phyloP scores from a whole-genome alignment of 75 land plant genomes.

The Larix kaempferi region DNA sequence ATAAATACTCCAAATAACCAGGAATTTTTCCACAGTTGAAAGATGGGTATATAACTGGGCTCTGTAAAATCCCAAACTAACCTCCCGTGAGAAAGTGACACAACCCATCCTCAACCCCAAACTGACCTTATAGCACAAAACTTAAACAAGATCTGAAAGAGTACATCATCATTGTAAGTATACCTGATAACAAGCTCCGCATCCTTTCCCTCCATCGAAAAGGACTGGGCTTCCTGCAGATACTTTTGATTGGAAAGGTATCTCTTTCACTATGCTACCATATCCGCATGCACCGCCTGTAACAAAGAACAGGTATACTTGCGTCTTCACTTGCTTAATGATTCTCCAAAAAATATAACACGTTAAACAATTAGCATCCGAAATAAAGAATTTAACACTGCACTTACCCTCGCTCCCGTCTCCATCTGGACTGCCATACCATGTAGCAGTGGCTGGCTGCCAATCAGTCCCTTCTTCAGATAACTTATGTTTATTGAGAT shows the following conservation, averaged over 20 bases:
- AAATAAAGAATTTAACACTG: not conserved
- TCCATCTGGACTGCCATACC: slow-evolving; percentile 68
- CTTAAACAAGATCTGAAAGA: too few species aligned
- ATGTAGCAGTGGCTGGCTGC: slow-evolving; percentile 58
- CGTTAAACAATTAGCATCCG: too few species aligned
- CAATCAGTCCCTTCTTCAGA: slow-evolving; percentile 12
- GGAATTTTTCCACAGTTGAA: too few species aligned
- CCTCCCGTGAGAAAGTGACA: too few species aligned
- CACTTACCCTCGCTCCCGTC: slow-evolving; percentile 54
- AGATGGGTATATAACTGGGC: too few species aligned
- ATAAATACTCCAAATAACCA: too few species aligned
- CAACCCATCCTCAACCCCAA: too few species aligned
- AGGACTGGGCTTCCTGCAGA: slow-evolving; percentile 61
- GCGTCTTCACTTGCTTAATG: too few species aligned
- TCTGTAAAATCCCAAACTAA: too few species aligned
- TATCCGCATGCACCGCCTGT: slow-evolving; percentile 91
- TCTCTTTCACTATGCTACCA: slow-evolving; percentile 27
- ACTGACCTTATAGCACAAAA: too few species aligned
- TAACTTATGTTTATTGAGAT: not conserved
- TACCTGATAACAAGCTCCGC: slow-evolving; percentile 87
- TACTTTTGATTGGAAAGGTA: slow-evolving; percentile 48
- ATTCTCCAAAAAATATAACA: too few species aligned
- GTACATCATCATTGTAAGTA: not conserved
- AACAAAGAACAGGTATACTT: too few species aligned
- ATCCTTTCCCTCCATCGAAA: slow-evolving; percentile 64